Conservation (phyloP, 805 yeast genomes). For the Nakazawaea peltata region DNA sequence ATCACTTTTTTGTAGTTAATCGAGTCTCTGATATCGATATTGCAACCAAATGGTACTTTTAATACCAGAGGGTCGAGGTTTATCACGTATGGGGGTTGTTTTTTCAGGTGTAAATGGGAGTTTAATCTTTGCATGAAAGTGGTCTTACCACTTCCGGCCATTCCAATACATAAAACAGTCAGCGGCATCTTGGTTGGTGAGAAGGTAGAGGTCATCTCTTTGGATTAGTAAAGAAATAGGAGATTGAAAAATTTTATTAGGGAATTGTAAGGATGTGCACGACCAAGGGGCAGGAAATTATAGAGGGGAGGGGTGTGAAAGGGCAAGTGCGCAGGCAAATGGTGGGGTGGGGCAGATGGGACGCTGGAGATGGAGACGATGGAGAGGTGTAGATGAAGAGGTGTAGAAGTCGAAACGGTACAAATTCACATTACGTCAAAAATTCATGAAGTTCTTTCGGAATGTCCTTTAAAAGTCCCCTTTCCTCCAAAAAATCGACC, state of each 20-base stretch:
- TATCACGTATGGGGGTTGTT: slow-evolving; percentile 80
- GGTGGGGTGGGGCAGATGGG: too few relatives aligned
- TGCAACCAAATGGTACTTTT: slow-evolving; percentile 88
- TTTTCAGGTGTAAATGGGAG: slow-evolving; percentile 71
- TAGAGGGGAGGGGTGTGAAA: neutral
- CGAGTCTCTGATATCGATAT: slow-evolving; percentile 94
- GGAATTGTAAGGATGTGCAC: too few relatives aligned
- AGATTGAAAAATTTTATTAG: too few relatives aligned
- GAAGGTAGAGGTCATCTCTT: too few relatives aligned
- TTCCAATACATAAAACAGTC: slow-evolving; percentile 31
- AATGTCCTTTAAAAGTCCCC: slow-evolving; percentile 28
- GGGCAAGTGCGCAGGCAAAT: too few relatives aligned
- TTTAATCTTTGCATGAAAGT: slow-evolving; percentile 94
- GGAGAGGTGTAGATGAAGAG: neutral
- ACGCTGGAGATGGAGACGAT: neutral
- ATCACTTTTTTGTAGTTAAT: slow-evolving; percentile 92
- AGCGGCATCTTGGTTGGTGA: slow-evolving; percentile 26
- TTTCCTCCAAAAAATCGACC: slow-evolving; percentile 28
- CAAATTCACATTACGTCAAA: slow-evolving; percentile 17
- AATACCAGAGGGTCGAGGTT: slow-evolving; percentile 96
- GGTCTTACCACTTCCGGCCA: slow-evolving; percentile 84
- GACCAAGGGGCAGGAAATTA: neutral
- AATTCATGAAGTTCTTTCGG: slow-evolving; percentile 31
- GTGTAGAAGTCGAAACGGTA: too few relatives aligned
- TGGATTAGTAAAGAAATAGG: too few relatives aligned